These are phyloP conservation scores for Akebia trifoliata DNA, from an alignment of 164 flowering plant genomes.

Conservation along the genomic window DNA sequence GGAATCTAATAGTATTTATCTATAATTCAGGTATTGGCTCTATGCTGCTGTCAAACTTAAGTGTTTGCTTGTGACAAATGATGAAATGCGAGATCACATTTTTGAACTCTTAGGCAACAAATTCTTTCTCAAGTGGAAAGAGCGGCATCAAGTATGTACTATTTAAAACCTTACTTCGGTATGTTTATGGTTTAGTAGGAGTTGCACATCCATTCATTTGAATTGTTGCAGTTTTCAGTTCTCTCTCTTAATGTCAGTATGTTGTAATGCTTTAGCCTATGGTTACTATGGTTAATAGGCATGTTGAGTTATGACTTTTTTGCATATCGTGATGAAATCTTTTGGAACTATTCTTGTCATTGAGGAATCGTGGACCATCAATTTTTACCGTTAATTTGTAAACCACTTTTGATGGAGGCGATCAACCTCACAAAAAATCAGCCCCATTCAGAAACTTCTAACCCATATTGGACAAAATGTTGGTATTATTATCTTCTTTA, in stretches of 20 bases:
- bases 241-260: background rate
- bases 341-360: too few relatives aligned
- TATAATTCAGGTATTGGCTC: conserved; percentile 74
- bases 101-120: conserved; percentile 76
- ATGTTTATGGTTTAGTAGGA: too few relatives aligned
- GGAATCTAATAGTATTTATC: background rate
- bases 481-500: too few relatives aligned
- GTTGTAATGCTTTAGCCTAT: too few relatives aligned
- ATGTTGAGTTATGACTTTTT: background rate
- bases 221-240: background rate
- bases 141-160: conserved; percentile 76
- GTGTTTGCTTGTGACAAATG: conserved; percentile 92
- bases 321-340: background rate
- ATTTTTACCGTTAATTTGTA: too few relatives aligned
- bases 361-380: too few relatives aligned
- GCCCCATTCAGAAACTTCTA: too few relatives aligned
- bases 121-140: conserved; percentile 88
- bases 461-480: too few relatives aligned
- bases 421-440: too few relatives aligned
- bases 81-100: conserved; percentile 98
- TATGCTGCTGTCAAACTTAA: conserved; percentile 85
- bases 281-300: too few relatives aligned
- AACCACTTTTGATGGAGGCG: too few relatives aligned
- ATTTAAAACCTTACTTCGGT: too few relatives aligned
- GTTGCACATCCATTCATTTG: background rate